These are phyloP conservation scores for Leptographium flavum DNA, from an alignment of 2,329 filamentous ascomycete genomes.

Conservation along the genomic window DNA sequence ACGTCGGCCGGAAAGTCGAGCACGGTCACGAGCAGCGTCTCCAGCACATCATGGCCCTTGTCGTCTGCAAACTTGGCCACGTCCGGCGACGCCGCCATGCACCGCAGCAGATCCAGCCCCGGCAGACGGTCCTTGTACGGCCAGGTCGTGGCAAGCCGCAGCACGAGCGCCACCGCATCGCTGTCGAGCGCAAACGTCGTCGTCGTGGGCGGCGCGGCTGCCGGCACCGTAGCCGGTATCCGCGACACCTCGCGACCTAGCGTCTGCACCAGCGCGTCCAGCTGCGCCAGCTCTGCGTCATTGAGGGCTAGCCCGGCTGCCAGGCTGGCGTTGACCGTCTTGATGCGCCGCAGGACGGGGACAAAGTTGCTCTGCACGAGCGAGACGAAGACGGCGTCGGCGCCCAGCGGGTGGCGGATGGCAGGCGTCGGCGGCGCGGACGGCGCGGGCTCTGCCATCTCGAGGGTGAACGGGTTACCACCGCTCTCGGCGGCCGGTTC, in stretches of 20 bases:
- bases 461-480: slow-evolving; percentile 74
- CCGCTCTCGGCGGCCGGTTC: slow-evolving; percentile 58
- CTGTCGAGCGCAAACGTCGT: slow-evolving; percentile 16
- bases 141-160: slow-evolving; percentile 67
- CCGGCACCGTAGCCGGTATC: slow-evolving; percentile 11
- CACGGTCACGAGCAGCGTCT: slow-evolving; percentile 25
- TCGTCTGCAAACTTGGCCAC: slow-evolving; percentile 47
- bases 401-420: slow-evolving; percentile 58
- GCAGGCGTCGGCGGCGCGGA: neutral
- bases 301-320: slow-evolving; percentile 40
- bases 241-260: slow-evolving; percentile 31
- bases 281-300: slow-evolving; percentile 44
- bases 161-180: slow-evolving; percentile 43
- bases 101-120: slow-evolving; percentile 75
- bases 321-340: slow-evolving; percentile 6
- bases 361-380: slow-evolving; percentile 9
- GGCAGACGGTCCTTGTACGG: slow-evolving; percentile 68
- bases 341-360: slow-evolving; percentile 9
- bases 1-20: slow-evolving; percentile 16
- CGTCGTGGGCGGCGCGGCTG: slow-evolving; percentile 24
- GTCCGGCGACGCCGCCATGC: slow-evolving; percentile 55
- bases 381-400: slow-evolving; percentile 11
- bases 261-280: slow-evolving; percentile 46
- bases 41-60: slow-evolving; percentile 43
- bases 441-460: slow-evolving; percentile 84